Evolutionary conservation across 768 basidiomycete species (phyloP), one percentile per base, ranked within the genome.

Genomic region (Clavaria fumosa): DNA sequence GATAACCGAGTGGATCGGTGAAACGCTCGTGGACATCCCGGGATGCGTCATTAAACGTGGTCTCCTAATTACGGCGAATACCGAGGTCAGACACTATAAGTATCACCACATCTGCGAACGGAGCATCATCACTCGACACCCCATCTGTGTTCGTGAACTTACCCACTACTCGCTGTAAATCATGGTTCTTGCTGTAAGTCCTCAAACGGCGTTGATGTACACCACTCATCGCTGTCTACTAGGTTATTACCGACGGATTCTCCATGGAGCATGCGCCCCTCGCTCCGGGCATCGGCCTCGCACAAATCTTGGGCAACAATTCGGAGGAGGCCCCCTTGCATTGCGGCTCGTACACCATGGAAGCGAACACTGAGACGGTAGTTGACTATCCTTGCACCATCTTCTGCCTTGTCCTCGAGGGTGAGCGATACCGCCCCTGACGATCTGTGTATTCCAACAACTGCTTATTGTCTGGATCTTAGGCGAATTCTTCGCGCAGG

Each of bases 301-400:
- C 36, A n/a, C 36, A 37, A 27, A 37, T 37, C 20, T 37, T 37
- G 17, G 36, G 36, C 22, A 37, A 37, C 17, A 27, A 27, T 37
- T 7, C 12, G 6, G 22, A 28, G 24, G 36, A 23, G 28, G 23
- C 36, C 18, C 36, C 36, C 5, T 27, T 37, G 36, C 36, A 37
- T 17, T 37, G 36, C 36, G 36, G 36, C 36, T 37, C 36, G 22
- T 37, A 10, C 23, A 17, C 17, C 17, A 37, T 37, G 36, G 36
- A 37, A 12, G 22, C 36, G 4, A 26, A 26, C 9, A 24, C 5
- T 7, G 23, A 26, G 22, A 37, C 36, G n/a, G 18, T 17, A 14
- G 18, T 37, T 5, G 36, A 37, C 23, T 37, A 37, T 26, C 20
- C 23, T 12, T 37, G 36, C 36, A 37, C 22, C 36, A 37, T 37